Evolutionary conservation across 2,329 filamentous ascomycete genomes (phyloP).

Genomic region (Colletotrichum acutatum): DNA sequence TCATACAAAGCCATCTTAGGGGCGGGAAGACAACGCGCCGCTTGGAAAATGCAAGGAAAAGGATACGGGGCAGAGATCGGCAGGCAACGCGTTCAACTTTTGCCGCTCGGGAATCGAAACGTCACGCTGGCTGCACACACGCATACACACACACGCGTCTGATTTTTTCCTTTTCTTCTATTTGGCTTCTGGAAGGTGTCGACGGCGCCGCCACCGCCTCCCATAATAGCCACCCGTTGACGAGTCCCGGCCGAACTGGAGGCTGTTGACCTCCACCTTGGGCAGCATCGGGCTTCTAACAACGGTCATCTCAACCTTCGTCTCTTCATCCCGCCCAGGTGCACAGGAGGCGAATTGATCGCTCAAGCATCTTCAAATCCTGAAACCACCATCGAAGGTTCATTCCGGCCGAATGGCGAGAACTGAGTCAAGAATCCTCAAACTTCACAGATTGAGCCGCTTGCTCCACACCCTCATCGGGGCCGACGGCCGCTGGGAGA

Average conservation of each 20-base stretch:
- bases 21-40: not conserved
- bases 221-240: not conserved
- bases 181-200: constrained; percentile 29
- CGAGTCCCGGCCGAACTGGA: constrained; percentile 22
- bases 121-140: not conserved
- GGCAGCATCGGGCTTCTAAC: constrained; percentile 30
- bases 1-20: not conserved
- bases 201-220: constrained; percentile 4
- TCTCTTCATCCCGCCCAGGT: constrained; percentile 20
- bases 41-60: not conserved
- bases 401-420: constrained; percentile 25
- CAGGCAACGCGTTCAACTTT: constrained; percentile 4
- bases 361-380: constrained; percentile 17
- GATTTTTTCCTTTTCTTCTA: constrained; percentile 8
- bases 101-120: not conserved
- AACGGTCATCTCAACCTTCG: constrained; percentile 25
- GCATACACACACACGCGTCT: not conserved
- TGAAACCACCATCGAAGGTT: constrained; percentile 35
- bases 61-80: not conserved
- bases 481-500: constrained; percentile 9
- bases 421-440: constrained; percentile 23
- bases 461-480: constrained; percentile 28
- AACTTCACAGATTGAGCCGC: constrained; percentile 12
- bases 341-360: constrained; percentile 19
- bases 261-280: constrained; percentile 29